Evolutionary conservation across 78 protist species (phyloP), one percentile per base, ranked within the genome.

Genomic region (Diacronema lutheri): DNA sequence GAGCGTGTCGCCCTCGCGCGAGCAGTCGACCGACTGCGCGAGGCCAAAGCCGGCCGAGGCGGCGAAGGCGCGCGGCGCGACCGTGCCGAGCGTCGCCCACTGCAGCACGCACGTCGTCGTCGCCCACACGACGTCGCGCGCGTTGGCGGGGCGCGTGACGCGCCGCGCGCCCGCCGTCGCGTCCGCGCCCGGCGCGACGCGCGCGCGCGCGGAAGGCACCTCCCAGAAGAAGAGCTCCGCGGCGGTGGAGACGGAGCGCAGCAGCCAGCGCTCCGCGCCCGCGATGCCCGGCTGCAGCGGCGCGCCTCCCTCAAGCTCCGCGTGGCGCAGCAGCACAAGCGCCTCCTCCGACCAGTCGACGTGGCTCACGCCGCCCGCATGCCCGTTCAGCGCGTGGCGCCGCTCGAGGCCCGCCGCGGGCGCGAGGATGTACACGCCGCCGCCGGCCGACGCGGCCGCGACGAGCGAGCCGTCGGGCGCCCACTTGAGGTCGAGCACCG

Each of bases 61-160:
- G 26, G 68, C 50, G 50, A 9, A 44, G 16, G 37, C 69, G 14
- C 40, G 35, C 69, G 69, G 9, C 4, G 23, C 69, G 35, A 16
- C 69, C 69, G n/a, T 9, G 37, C 31, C 74, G 44, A 13, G 44
- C n/a, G n/a, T 3, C n/a, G 31, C 74, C 74, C 74, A 66, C 12
- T 14, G 16, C 50, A 13, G 21, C 31, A 5, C 16, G 74, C 74
- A 66, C 25, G 44, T 35, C 12, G 11, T 33, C 16, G n/a, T 66
- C 50, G 74, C 74, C 74, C 74, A 66, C 46, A 4, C 26, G 31
- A 66, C 74, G 26, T 66, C 74, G 44, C 74, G 74, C 50, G n/a
- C 23, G 31, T 41, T 19, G 25, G 38, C 74, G n/a, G 44, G 16
- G 29, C 29, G 12, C 44, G 4, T 20, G 25, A 66, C 46, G 44